Evolutionary conservation across 176 grass and related monocot species (phyloP).

Genomic region (Secale cereale): DNA sequence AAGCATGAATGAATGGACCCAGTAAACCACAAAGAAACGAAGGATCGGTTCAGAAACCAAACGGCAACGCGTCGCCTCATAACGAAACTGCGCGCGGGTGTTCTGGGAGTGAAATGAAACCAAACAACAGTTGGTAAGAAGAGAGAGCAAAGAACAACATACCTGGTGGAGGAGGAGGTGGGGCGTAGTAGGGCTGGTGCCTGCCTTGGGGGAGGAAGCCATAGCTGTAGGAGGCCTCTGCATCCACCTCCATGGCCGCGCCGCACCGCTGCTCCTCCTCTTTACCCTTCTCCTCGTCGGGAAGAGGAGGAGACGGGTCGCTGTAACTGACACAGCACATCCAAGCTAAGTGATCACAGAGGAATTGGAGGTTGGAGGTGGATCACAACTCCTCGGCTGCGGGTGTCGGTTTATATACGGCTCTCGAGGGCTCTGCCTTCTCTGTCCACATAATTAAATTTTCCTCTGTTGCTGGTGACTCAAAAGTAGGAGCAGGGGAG

Average conservation of each 20-base stretch:
- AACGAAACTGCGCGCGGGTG: background rate
- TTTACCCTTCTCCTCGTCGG: background rate
- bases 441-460: background rate
- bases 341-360: constrained; percentile 21
- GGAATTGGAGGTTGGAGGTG: constrained; percentile 10
- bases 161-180: constrained; percentile 31
- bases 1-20: background rate
- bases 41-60: background rate
- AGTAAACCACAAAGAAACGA: background rate
- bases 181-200: constrained; percentile 24
- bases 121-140: background rate
- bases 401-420: constrained; percentile 23
- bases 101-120: background rate
- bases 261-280: background rate
- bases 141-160: background rate
- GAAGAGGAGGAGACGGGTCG: background rate
- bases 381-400: constrained; percentile 7
- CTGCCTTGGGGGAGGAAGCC: constrained; percentile 30
- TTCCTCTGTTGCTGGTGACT: background rate
- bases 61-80: background rate
- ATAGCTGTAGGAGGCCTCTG: constrained; percentile 37
- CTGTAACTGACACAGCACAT: constrained; percentile 31
- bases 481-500: background rate
- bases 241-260: constrained; percentile 38
- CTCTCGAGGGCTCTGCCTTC: background rate